Percentiles rank a stretch among this genome's conserved stretches.
phyloP scores from a whole-genome alignment of 768 basidiomycete genomes.

The Crepidotus variabilis region DNA sequence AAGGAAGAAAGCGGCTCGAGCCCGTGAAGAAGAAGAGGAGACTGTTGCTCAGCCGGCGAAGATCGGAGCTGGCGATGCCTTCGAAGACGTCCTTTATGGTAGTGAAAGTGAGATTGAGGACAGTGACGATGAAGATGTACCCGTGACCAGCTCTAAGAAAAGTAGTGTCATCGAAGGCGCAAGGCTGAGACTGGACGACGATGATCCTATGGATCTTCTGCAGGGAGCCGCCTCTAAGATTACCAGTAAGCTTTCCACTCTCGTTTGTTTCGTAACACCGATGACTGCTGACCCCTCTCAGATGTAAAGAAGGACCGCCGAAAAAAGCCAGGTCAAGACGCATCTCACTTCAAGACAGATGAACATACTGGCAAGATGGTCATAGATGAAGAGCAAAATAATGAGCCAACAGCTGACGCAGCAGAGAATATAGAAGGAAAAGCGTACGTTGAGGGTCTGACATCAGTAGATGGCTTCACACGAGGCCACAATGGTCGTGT shows the following conservation, averaged over 20 bases:
- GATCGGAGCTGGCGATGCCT: slow-evolving; percentile 74
- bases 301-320: slow-evolving; percentile 46
- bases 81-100: slow-evolving; percentile 96
- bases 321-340: slow-evolving; percentile 83
- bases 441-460: slow-evolving; percentile 81
- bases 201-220: slow-evolving; percentile 93
- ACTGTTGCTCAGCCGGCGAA: slow-evolving; percentile 32
- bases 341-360: slow-evolving; percentile 83
- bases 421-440: slow-evolving; percentile 59
- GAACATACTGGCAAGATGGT: slow-evolving; percentile 79
- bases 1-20: slow-evolving; percentile 69
- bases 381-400: slow-evolving; percentile 56
- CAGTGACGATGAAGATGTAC: slow-evolving; percentile 52
- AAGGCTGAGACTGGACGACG: slow-evolving; percentile 80
- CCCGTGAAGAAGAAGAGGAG: slow-evolving; percentile 53
- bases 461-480: slow-evolving; percentile 86
- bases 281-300: slow-evolving; percentile 16
- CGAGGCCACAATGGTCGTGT: slow-evolving; percentile 80
- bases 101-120: slow-evolving; percentile 89
- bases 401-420: slow-evolving; percentile 38
- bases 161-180: slow-evolving; percentile 38
- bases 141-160: slow-evolving; percentile 21
- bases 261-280: not conserved
- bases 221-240: slow-evolving; percentile 71
- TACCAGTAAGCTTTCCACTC: slow-evolving; percentile 50